Percentiles rank a stretch among this genome's conserved stretches.
These are phyloP conservation scores for Berkeleyomyces rouxiae DNA, from an alignment of 2,329 filamentous ascomycete genomes.

Conservation along the genomic window DNA sequence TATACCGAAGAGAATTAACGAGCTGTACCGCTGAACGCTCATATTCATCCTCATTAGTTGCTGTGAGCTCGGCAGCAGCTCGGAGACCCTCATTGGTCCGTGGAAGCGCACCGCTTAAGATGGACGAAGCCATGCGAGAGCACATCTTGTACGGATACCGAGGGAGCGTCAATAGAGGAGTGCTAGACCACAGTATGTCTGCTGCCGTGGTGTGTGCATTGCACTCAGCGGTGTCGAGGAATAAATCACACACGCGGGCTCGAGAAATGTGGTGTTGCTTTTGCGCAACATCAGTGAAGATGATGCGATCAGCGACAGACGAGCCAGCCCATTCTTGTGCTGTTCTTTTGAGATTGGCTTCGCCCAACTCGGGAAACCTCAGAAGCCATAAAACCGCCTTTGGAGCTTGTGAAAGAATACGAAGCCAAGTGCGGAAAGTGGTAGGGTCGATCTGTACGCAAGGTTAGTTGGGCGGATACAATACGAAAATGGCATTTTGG, in stretches of 20 bases:
- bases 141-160: conserved; percentile 98
- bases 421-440: conserved; percentile 87
- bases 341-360: conserved; percentile 66
- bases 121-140: conserved; percentile 91
- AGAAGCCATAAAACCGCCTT: conserved; percentile 89
- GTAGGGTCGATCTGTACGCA: conserved; percentile 75
- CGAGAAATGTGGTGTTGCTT: conserved; percentile 89
- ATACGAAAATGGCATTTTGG: not conserved
- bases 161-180: conserved; percentile 75
- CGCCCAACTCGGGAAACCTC: conserved; percentile 88
- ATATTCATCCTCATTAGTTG: conserved; percentile 63
- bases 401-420: conserved; percentile 69
- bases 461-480: conserved; percentile 6
- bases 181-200: conserved; percentile 91
- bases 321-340: conserved; percentile 70
- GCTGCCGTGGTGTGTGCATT: conserved; percentile 96
- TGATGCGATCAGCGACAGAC: conserved; percentile 69
- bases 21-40: conserved; percentile 59
- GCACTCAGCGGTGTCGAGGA: conserved; percentile 93
- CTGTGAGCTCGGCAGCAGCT: conserved; percentile 62
- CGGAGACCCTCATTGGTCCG: conserved; percentile 46
- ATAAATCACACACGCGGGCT: conserved; percentile 81
- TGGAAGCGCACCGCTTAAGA: conserved; percentile 76
- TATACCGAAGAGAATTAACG: conserved; percentile 47
- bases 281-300: conserved; percentile 92